A percentile compares a stretch with the other conserved stretches of the same genome.
These are phyloP conservation scores for Inga laurina DNA, from an alignment of 306 rosid species.

Conservation along the genomic window DNA sequence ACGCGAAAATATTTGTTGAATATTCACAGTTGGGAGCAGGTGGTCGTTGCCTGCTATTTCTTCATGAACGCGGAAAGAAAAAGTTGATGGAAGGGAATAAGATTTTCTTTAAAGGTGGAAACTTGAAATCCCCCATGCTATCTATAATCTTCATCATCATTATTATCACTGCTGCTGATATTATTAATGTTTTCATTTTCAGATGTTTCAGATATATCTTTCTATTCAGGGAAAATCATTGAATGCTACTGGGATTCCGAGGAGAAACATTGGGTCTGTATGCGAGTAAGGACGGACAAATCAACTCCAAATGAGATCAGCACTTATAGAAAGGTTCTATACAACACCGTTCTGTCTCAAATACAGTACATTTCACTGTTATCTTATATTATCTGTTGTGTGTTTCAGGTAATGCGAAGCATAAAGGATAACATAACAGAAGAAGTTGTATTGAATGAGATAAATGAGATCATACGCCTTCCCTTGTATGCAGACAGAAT, in stretches of 20 bases:
- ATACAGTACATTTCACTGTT: neutral
- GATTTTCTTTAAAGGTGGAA: conserved; percentile 74
- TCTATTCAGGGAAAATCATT: conserved; percentile 74
- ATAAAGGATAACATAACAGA: conserved; percentile 89
- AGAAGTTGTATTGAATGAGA: conserved; percentile 82
- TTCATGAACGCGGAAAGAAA: conserved; percentile 84
- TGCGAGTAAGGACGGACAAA: conserved; percentile 82
- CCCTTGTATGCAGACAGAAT: conserved; percentile 98
- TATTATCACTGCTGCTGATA: neutral
- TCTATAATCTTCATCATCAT: conserved; percentile 6
- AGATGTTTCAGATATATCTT: conserved; percentile 66
- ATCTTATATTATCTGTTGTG: neutral
- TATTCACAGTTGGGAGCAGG: conserved; percentile 60
- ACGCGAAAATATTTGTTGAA: conserved; percentile 16
- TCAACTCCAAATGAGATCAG: conserved; percentile 82
- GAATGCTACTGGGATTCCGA: conserved; percentile 77
- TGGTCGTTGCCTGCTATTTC: conserved; percentile 59
- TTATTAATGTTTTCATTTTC: conserved; percentile 24
- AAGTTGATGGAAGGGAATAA: conserved; percentile 77
- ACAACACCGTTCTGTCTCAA: neutral
- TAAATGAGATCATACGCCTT: conserved; percentile 70
- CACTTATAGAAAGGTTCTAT: conserved; percentile 78
- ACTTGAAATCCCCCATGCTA: conserved; percentile 27
- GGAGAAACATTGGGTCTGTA: conserved; percentile 61
- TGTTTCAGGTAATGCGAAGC: conserved; percentile 84